Base-by-base conservation (phyloP, 768 basidiomycete species). In the Kwoniella botswanensis region DNA sequence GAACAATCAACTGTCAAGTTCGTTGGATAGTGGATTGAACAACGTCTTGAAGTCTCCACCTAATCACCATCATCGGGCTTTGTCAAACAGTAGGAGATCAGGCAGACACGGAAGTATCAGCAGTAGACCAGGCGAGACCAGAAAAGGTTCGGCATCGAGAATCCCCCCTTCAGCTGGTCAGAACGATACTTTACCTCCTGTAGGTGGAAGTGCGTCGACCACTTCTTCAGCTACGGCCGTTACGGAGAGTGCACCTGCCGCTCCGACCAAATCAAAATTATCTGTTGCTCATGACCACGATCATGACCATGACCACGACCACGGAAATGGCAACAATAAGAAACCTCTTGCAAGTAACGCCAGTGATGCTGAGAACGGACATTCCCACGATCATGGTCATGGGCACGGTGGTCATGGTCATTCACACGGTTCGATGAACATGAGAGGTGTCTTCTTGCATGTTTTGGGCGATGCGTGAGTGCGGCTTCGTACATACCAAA, bases 381-480 rank as follows among this genome's bases (percentile, higher is more conserved):
- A 72, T 52, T 22, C 59, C 42, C 41, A 61, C 11, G 55, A 73
- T 17, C 72, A 75, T 44, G 73, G 62, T 6, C 67, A 69, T 44
- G 73, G 69, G 26, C 57, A 67, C 13, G 79, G 76, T 24, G 82
- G 79, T 12, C 76, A 78, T 52, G 82, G 82, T 4, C 82, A 82
- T 59, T 76, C 76, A 12, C 84, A 86, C 55, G 90, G 90, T 0
- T 93, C 91, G 0, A 98, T 99, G 97, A 99, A 98, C 84, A 98
- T 98, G 95, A 91, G 87, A n/a, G 97, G 94, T 41, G 87, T 99
- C 1, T 86, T 98, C 42, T 85, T 99, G 35, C 97, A 99, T 83
- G 97, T 98, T 50, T 83, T 99, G 56, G 96, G 96, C 43, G 96
- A 99, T 85, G 96, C 96, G 82, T 84, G 66, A 76, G 84, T 82